Evolutionary conservation across 129 eudicot species (phyloP), one percentile per base, ranked within the genome.

Genomic region (Chrysanthemum seticuspe): DNA sequence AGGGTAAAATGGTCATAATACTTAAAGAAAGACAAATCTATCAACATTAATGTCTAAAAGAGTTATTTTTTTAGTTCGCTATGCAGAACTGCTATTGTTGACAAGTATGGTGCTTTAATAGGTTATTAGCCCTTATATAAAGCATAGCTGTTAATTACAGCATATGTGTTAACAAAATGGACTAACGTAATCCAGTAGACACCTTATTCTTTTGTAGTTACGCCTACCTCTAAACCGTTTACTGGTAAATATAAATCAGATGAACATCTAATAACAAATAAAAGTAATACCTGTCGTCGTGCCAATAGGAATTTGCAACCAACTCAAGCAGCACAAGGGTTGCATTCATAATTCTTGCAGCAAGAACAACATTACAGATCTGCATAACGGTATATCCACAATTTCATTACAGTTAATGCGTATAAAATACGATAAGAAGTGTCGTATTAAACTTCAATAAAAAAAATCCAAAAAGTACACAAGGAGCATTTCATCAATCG

Each of bases 361-460:
- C 99, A 76, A 94, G 97, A 83, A 94, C 99, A 48, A 97, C 99
- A 65, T 94, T 90, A 68, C 96, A 88, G n/a, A 94, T 94, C 99
- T 94, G 75, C 76, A 75, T 51, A 45, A 67, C 13, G 51, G 64
- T 5, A 11, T 52, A 78, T 78, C 61, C 54, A 63, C 53, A 71
- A 27, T 34, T 71, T 15, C 18, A 70, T 19, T 18, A 25, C 53
- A 48, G 34, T 29, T 18, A 13, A 68, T 27, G 49, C 21, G 68
- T 58, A 45, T 44, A 51, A 25, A 66, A 47, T 23, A 55, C 50
- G 68, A 62, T 29, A 23, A 34, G 36, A 19, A 23, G 8, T 23
- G 47, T 10, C 56, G 19, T 14, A 72, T 3, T 21, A 11, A 70
- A 60, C 13, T 69, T 61, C 25, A n/a, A 36, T 21, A 23, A 78